phyloP scores from a whole-genome alignment of 2,329 filamentous ascomycete species.

The Beauveria sp. region DNA sequence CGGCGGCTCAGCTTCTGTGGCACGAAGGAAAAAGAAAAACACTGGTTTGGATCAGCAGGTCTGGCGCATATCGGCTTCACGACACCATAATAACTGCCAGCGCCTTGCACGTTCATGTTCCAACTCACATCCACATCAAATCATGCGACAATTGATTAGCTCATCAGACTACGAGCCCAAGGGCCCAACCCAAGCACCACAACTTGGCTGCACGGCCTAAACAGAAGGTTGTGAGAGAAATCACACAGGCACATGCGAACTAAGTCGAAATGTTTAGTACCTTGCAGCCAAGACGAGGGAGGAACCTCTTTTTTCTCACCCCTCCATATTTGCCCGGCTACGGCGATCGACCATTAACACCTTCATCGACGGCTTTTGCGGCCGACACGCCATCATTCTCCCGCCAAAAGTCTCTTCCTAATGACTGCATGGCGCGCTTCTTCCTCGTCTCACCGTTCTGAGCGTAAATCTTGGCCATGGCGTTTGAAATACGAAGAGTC shows the following conservation, averaged over 20 bases:
- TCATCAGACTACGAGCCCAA: too few relatives aligned
- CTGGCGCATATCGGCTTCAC: not conserved
- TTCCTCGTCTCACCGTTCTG: not conserved
- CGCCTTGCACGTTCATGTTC: not conserved
- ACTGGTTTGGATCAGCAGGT: not conserved
- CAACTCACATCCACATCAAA: not conserved
- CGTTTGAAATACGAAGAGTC: not conserved
- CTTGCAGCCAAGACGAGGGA: not conserved
- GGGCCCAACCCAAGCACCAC: too few relatives aligned
- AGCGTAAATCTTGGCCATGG: not conserved
- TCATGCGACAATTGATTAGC: too few relatives aligned
- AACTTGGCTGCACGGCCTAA: too few relatives aligned
- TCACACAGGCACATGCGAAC: not conserved
- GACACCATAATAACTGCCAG: too few relatives aligned
- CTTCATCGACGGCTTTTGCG: constrained; percentile 5
- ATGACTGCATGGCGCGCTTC: not conserved
- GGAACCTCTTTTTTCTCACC: not conserved
- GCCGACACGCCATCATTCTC: not conserved
- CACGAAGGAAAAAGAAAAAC: not conserved
- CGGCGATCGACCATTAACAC: constrained; percentile 9
- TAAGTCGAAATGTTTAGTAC: not conserved
- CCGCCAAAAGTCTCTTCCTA: not conserved
- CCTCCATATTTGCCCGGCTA: not conserved
- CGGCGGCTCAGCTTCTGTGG: not conserved
- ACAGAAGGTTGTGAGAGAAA: too few relatives aligned